phyloP scores from a whole-genome alignment of 2,329 filamentous ascomycete genomes.

The Ophiostoma triangulosporum region DNA sequence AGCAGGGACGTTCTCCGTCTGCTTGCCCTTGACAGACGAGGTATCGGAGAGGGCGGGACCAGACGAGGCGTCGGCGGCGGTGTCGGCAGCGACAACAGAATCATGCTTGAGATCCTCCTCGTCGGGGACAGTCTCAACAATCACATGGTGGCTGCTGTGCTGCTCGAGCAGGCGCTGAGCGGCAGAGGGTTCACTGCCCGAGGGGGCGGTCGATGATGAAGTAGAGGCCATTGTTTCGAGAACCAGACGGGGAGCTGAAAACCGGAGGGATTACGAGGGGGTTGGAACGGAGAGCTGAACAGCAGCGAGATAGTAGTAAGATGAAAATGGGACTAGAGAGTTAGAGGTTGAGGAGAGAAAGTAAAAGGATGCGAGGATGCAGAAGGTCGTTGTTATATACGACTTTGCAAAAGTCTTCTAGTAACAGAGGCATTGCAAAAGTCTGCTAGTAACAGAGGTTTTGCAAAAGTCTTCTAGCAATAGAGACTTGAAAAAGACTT shows the following conservation, averaged over 20 bases:
- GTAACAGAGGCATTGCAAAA: too few species aligned
- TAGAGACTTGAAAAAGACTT: too few species aligned
- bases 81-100: conserved; percentile 27
- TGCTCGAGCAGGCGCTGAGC: conserved; percentile 52
- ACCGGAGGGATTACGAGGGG: conserved; percentile 1
- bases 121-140: conserved; percentile 69
- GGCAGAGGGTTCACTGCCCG: conserved; percentile 33
- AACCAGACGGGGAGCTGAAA: conserved; percentile 6
- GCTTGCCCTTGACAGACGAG: conserved; percentile 40
- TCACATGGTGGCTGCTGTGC: conserved; percentile 49
- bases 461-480: too few species aligned
- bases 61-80: conserved; percentile 29
- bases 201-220: conserved; percentile 20
- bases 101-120: conserved; percentile 51
- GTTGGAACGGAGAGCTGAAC: background rate
- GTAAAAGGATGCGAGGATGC: too few species aligned
- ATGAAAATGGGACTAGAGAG: background rate
- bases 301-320: background rate
- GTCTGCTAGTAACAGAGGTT: too few species aligned
- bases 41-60: conserved; percentile 32
- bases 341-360: background rate
- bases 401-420: too few species aligned
- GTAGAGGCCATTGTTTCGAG: conserved; percentile 16
- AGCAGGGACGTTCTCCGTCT: conserved; percentile 28
- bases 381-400: too few species aligned